Percentiles rank a stretch among this genome's conserved stretches.
Conservation (phyloP, 139 green algal species). For the Zygnema circumcarinatum region DNA sequence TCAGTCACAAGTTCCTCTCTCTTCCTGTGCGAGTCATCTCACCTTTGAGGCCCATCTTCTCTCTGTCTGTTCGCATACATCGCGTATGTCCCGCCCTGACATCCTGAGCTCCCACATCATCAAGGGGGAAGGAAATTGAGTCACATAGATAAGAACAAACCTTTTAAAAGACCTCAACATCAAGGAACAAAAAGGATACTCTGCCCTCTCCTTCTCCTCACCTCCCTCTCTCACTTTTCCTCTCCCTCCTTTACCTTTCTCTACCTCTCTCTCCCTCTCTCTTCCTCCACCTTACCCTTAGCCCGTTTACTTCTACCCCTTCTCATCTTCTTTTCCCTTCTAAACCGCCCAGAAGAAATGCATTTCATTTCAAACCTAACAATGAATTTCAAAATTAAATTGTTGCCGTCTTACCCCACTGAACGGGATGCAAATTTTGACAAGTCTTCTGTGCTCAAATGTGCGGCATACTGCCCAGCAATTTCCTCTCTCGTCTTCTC, state of each 20-base stretch:
- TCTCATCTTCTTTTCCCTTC: background rate
- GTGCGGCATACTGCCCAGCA: slow-evolving; percentile 77
- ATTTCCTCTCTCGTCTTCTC: slow-evolving; percentile 67
- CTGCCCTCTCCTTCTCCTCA: background rate
- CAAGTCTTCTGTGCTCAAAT: slow-evolving; percentile 15
- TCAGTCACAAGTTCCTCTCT: no score
- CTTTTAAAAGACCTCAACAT: background rate
- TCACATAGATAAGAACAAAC: slow-evolving; percentile 42
- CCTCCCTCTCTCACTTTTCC: background rate
- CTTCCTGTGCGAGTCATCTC: no score
- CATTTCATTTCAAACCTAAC: background rate
- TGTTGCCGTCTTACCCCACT: no score
- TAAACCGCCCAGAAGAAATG: background rate
- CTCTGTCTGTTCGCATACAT: slow-evolving; percentile 86
- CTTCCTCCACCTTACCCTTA: background rate
- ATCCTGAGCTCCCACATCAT: slow-evolving; percentile 60
- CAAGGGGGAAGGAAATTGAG: background rate
- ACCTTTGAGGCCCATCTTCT: slow-evolving; percentile 83
- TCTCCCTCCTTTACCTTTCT: background rate
- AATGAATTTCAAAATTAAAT: background rate
- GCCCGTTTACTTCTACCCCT: background rate
- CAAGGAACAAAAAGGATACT: background rate
- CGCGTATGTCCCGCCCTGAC: slow-evolving; percentile 83
- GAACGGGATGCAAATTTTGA: background rate
- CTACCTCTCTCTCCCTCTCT: background rate